Conservation (phyloP, 2,329 filamentous ascomycete genomes). For the Xylariomycetidae sp. region DNA sequence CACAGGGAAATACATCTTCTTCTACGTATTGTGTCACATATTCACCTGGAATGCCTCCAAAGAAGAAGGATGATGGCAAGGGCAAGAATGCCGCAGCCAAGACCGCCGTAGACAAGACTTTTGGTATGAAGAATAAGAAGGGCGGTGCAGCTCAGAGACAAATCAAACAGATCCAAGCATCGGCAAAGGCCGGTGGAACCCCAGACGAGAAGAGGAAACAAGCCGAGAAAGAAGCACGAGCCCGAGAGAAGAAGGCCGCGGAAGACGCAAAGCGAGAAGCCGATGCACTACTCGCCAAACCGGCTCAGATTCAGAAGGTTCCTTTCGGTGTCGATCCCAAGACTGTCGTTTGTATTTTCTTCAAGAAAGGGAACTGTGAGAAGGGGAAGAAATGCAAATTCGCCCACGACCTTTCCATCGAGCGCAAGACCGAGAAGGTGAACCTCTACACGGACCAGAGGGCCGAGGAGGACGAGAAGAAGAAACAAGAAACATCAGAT, state of each 20-base stretch:
- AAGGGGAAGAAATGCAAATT: constrained; percentile 99
- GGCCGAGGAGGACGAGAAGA: constrained; percentile 67
- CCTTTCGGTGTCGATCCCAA: constrained; percentile 98
- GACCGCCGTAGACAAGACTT: constrained; percentile 87
- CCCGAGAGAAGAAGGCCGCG: constrained; percentile 86
- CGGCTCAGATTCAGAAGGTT: constrained; percentile 94
- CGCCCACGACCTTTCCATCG: constrained; percentile 82
- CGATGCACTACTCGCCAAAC: constrained; percentile 80
- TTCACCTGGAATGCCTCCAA: constrained; percentile 84
- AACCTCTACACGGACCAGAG: constrained; percentile 84
- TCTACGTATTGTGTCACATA: too few species aligned
- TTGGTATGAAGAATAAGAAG: constrained; percentile 99
- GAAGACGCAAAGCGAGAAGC: constrained; percentile 79
- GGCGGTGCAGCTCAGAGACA: constrained; percentile 84
- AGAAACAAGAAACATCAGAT: constrained; percentile 88
- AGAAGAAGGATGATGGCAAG: constrained; percentile 47
- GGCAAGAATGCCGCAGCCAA: constrained; percentile 57
- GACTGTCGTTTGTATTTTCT: constrained; percentile 94
- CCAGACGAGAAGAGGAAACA: constrained; percentile 81
- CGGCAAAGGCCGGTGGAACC: constrained; percentile 69
- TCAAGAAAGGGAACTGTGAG: constrained; percentile 94
- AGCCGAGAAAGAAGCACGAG: constrained; percentile 61
- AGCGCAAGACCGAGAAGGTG: constrained; percentile 89
- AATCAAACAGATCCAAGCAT: constrained; percentile 76
- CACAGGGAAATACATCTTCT: too few species aligned